Evolutionary conservation across 78 protist species (phyloP).

Genomic region (Cavenderia fasciculata): DNA sequence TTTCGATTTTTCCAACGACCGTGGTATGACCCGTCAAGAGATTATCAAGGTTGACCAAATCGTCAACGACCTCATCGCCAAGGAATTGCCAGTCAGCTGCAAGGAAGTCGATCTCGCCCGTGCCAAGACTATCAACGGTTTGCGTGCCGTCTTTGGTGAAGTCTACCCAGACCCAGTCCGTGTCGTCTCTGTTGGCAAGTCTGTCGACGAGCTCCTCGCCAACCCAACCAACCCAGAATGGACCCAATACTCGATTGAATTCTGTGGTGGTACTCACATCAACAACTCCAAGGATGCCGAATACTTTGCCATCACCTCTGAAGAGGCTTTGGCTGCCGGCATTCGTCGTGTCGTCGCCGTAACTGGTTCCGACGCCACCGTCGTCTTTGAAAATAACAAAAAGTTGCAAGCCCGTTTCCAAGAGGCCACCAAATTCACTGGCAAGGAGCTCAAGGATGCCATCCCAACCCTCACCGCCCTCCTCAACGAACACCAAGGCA

Average conservation of each 20-base stretch:
- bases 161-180: conserved; percentile 97
- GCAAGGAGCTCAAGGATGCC: conserved; percentile 39
- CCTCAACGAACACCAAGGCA: neutral
- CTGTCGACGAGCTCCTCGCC: conserved; percentile 80
- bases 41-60: conserved; percentile 74
- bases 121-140: conserved; percentile 89
- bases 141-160: conserved; percentile 96
- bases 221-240: conserved; percentile 81
- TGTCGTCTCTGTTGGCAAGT: conserved; percentile 92
- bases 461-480: conserved; percentile 8
- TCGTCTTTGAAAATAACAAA: conserved; percentile 33
- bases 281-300: conserved; percentile 77
- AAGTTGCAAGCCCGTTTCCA: conserved; percentile 13
- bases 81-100: conserved; percentile 71
- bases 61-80: conserved; percentile 55
- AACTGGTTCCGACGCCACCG: conserved; percentile 87
- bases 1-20: conserved; percentile 92
- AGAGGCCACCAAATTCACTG: conserved; percentile 28
- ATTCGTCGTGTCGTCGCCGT: conserved; percentile 91
- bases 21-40: conserved; percentile 63
- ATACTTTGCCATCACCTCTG: conserved; percentile 85
- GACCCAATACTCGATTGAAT: conserved; percentile 88
- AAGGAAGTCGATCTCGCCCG: conserved; percentile 74
- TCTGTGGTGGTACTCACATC: conserved; percentile 97
- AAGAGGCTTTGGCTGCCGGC: conserved; percentile 93